A percentile compares a stretch with the other conserved stretches of the same genome.
phyloP scores from a whole-genome alignment of 139 green algal genomes.

The Chlorella sp. region DNA sequence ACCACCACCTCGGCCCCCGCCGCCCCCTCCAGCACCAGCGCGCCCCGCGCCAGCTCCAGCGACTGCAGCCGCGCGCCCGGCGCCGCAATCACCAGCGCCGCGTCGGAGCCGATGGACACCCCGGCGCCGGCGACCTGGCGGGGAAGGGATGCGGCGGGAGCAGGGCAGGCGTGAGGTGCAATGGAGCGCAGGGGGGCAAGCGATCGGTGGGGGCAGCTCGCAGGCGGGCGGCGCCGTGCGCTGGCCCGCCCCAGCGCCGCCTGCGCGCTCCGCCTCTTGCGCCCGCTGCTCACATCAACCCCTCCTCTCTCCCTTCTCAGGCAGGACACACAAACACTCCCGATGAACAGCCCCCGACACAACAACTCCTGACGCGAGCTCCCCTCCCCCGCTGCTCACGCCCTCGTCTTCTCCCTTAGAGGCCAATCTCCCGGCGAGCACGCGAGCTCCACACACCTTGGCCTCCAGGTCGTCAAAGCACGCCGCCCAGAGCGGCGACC shows the following conservation, averaged over 20 bases:
- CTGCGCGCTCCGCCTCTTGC: no score
- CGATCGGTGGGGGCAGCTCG: no score
- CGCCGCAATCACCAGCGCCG: constrained; percentile 77
- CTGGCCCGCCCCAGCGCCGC: no score
- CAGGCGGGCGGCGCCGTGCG: no score
- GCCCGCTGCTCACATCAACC: no score
- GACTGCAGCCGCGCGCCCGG: constrained; percentile 55
- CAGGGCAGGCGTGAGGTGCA: no score
- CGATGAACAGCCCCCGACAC: constrained; percentile 6
- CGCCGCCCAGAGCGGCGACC: constrained; percentile 76
- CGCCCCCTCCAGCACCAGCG: constrained; percentile 71
- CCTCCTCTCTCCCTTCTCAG: no score
- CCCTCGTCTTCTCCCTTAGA: neutral
- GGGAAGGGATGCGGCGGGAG: neutral
- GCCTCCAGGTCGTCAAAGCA: constrained; percentile 75
- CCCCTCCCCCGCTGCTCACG: neutral
- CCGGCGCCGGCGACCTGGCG: constrained; percentile 42
- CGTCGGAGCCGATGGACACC: constrained; percentile 47
- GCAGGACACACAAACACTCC: no score
- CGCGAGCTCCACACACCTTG: constrained; percentile 3
- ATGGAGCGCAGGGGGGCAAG: no score
- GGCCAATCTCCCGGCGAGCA: no score
- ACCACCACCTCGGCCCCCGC: constrained; percentile 56
- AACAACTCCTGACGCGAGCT: no score
- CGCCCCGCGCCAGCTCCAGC: constrained; percentile 71